Evolutionary conservation across 371 early-diverging fungal species (phyloP).

Genomic region (Quaeritorhiza haematococci): DNA sequence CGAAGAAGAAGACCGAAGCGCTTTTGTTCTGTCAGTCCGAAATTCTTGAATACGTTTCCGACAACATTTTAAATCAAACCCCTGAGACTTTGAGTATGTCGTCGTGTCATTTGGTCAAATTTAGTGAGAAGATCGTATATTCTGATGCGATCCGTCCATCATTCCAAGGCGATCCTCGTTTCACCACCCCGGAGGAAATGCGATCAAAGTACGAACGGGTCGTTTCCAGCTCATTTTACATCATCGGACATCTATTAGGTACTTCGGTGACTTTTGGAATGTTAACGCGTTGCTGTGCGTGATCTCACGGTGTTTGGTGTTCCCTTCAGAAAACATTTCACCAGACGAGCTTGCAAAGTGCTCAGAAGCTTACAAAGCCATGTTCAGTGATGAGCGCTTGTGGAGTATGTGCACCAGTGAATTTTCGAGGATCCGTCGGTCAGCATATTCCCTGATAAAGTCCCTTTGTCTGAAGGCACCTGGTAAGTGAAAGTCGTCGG

Average conservation of each 20-base stretch:
- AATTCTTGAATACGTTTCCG: conserved; percentile 24
- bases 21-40: conserved; percentile 30
- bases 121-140: neutral
- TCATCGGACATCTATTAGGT: conserved; percentile 26
- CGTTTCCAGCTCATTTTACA: conserved; percentile 26
- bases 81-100: conserved; percentile 36
- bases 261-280: neutral
- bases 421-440: conserved; percentile 32
- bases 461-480: conserved; percentile 5
- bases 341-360: conserved; percentile 7
- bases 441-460: conserved; percentile 30
- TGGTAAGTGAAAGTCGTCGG: conserved; percentile 5
- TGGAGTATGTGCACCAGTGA: conserved; percentile 26
- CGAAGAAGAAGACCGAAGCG: conserved; percentile 33
- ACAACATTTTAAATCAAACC: conserved; percentile 33
- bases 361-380: conserved; percentile 24
- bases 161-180: conserved; percentile 37
- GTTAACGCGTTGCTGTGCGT: too few relatives aligned
- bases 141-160: conserved; percentile 3
- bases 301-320: too few relatives aligned
- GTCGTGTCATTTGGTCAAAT: too few relatives aligned
- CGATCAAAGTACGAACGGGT: conserved; percentile 29
- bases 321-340: conserved; percentile 5
- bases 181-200: conserved; percentile 39
- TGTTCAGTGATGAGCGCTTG: conserved; percentile 25